phyloP scores from a whole-genome alignment of 2,329 filamentous ascomycete genomes.

The Parasarocladium wereldwijsianum region DNA sequence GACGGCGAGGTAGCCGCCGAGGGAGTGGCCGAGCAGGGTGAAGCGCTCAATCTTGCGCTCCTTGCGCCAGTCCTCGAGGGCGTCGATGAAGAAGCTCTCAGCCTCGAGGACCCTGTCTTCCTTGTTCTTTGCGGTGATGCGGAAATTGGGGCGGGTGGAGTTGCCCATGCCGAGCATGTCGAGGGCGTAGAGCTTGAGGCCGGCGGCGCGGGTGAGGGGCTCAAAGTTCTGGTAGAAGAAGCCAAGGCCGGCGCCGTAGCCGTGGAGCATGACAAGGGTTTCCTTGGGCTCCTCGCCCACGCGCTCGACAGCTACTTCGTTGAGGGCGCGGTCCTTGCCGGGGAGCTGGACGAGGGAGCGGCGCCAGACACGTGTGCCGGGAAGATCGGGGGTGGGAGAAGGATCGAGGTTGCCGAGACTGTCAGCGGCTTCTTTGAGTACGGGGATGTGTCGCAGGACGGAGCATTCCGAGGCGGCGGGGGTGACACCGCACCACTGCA shows the following conservation, averaged over 20 bases:
- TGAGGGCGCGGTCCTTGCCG: conserved; percentile 75
- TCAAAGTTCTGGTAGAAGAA: conserved; percentile 99
- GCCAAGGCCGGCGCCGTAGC: conserved; percentile 87
- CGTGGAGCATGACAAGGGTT: conserved; percentile 88
- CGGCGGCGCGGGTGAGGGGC: conserved; percentile 58
- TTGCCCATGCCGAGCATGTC: conserved; percentile 93
- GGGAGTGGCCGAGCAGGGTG: conserved; percentile 80
- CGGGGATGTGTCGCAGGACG: conserved; percentile 75
- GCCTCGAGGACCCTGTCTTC: conserved; percentile 74
- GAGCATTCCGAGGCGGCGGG: conserved; percentile 74
- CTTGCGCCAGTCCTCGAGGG: conserved; percentile 88
- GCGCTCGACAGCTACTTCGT: conserved; percentile 85
- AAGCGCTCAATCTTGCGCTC: conserved; percentile 83
- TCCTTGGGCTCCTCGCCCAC: conserved; percentile 67
- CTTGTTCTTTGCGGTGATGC: conserved; percentile 66
- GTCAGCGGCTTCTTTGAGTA: conserved; percentile 63
- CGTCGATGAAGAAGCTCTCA: conserved; percentile 91
- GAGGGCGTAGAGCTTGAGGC: conserved; percentile 86
- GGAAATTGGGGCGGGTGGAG: conserved; percentile 71
- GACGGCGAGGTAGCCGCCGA: conserved; percentile 89
- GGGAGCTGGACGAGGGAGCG: conserved; percentile 71
- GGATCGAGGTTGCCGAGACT: conserved; percentile 33
- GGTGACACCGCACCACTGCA: conserved; percentile 71
- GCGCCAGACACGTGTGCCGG: conserved; percentile 74
- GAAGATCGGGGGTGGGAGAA: conserved; percentile 44